These are phyloP conservation scores for Carex myosuroides DNA, from an alignment of 176 grass and related monocot genomes.

Conservation along the genomic window DNA sequence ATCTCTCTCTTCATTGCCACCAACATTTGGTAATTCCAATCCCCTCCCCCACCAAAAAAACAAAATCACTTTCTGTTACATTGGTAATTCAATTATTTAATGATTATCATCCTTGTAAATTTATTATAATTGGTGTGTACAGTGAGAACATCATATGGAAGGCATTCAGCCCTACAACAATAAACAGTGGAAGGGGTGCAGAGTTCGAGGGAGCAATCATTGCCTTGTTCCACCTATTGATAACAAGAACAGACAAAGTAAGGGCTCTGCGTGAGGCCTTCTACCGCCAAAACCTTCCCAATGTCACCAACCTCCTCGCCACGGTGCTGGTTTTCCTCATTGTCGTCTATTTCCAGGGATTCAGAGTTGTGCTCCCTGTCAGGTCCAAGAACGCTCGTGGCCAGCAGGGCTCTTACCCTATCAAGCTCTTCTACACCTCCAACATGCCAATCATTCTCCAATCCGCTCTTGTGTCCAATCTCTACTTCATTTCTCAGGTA, in stretches of 20 bases:
- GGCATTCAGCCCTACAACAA: conserved; percentile 94
- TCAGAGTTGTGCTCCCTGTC: conserved; percentile 87
- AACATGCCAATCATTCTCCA: conserved; percentile 99
- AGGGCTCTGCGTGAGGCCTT: conserved; percentile 79
- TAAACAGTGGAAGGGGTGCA: conserved; percentile 82
- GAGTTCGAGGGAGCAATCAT: conserved; percentile 97
- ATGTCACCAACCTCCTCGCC: conserved; percentile 91
- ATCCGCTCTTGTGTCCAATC: conserved; percentile 82
- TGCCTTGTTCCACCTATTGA: conserved; percentile 86
- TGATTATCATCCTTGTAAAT: conserved; percentile 11
- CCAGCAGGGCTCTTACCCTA: conserved; percentile 94
- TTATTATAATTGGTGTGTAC: conserved; percentile 11
- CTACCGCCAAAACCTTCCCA: conserved; percentile 93
- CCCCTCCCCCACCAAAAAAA: too few relatives aligned
- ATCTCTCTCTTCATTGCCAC: conserved; percentile 98
- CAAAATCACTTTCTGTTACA: conserved; percentile 4
- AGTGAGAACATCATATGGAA: conserved; percentile 99
- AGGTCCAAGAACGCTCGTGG: conserved; percentile 91
- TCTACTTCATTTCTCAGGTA: conserved; percentile 97
- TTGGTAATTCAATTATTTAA: neutral
- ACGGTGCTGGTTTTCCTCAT: conserved; percentile 93
- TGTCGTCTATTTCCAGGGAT: conserved; percentile 96
- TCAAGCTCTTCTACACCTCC: conserved; percentile 95
- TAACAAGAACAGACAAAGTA: conserved; percentile 88
- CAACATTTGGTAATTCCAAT: conserved; percentile 73